Percentiles rank a stretch among this genome's conserved stretches.
phyloP scores from a whole-genome alignment of 768 basidiomycete genomes.

The Termitomyces sp. region DNA sequence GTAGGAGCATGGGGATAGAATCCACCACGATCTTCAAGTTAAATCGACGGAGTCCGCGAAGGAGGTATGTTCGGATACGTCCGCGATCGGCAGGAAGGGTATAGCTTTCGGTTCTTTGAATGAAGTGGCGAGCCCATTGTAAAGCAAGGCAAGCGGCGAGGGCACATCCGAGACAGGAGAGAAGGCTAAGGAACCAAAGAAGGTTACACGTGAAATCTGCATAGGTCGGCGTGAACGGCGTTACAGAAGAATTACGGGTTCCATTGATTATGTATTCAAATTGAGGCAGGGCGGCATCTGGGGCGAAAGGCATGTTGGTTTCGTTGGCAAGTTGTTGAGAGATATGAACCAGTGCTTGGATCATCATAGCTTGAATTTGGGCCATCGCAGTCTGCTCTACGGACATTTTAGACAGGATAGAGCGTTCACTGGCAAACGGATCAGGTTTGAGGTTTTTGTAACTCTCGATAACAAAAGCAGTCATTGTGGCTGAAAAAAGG shows the following conservation, averaged over 20 bases:
- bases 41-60: not conserved
- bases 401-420: not conserved
- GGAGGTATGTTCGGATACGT: constrained; percentile 6
- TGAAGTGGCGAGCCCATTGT: constrained; percentile 12
- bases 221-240: constrained; percentile 8
- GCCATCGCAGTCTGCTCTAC: not conserved
- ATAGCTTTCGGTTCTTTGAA: constrained; percentile 1
- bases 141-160: constrained; percentile 20
- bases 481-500: constrained; percentile 19
- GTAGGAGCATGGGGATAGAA: not conserved
- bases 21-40: not conserved
- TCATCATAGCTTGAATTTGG: not conserved
- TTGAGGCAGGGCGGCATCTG: not conserved
- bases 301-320: not conserved
- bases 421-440: not conserved
- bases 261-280: not conserved
- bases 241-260: not conserved
- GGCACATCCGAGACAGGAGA: constrained; percentile 20
- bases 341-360: not conserved
- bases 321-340: not conserved
- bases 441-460: constrained; percentile 15
- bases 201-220: constrained; percentile 16
- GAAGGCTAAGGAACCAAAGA: constrained; percentile 21
- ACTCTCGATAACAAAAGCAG: constrained; percentile 20
- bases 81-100: constrained; percentile 2